Evolutionary conservation across 1,284 basidiomycete species (phyloP).

Genomic region (Irpex lacteus): DNA sequence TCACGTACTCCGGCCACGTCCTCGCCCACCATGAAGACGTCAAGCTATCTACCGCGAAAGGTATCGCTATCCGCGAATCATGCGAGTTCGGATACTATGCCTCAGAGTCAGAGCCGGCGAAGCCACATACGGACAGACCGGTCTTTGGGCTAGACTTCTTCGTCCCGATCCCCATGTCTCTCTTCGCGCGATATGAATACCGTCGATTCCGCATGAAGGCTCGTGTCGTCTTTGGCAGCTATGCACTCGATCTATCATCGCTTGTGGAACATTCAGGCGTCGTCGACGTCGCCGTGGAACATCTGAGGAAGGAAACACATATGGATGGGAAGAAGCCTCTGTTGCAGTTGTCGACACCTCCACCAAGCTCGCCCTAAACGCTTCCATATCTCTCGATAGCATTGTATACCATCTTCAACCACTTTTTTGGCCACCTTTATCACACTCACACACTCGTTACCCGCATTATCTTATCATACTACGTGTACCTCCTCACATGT

Average conservation of each 20-base stretch:
- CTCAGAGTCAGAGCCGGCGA: neutral
- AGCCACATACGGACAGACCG: neutral
- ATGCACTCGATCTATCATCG: neutral
- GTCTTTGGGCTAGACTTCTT: neutral
- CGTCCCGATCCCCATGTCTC: conserved; percentile 1
- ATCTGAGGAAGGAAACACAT: conserved; percentile 6
- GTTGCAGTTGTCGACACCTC: neutral
- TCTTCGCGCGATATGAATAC: neutral
- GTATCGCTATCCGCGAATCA: neutral
- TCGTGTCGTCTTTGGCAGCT: neutral
- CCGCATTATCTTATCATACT: too few relatives aligned
- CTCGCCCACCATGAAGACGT: neutral
- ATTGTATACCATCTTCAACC: too few relatives aligned
- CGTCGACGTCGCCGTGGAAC: conserved; percentile 8
- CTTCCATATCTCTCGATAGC: too few relatives aligned
- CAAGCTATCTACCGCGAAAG: neutral
- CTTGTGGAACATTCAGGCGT: neutral
- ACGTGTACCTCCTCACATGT: too few relatives aligned
- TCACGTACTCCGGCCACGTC: neutral
- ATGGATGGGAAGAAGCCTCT: conserved; percentile 11
- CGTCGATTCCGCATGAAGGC: neutral
- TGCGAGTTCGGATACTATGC: neutral
- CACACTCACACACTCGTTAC: too few relatives aligned
- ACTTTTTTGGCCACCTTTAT: too few relatives aligned
- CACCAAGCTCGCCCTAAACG: neutral